Conservation (phyloP, 2,329 filamentous ascomycete genomes). For the Arthrobotrys megalospora region DNA sequence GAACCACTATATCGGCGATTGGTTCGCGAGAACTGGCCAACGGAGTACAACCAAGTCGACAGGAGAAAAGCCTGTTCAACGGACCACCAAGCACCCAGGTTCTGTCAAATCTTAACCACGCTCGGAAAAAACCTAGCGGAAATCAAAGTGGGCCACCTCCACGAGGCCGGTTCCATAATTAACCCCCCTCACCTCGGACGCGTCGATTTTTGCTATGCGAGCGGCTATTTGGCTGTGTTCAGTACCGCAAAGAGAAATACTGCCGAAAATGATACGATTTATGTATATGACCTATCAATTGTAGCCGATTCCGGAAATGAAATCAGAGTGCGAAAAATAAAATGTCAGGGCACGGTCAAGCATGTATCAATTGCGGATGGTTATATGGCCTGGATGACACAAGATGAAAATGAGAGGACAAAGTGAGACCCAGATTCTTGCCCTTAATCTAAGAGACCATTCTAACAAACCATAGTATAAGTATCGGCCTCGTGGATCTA, state of each 20-base stretch:
- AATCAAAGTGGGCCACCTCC: slow-evolving; percentile 4
- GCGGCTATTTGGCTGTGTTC: slow-evolving; percentile 14
- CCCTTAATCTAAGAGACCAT: not conserved
- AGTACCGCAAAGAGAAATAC: not conserved
- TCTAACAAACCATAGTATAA: slow-evolving; percentile 7
- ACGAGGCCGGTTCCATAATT: slow-evolving; percentile 10
- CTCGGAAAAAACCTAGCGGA: not conserved
- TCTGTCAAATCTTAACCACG: slow-evolving; percentile 3
- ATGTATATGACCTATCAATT: slow-evolving; percentile 18
- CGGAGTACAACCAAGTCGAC: not conserved
- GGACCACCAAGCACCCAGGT: not conserved
- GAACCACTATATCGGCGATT: slow-evolving; percentile 17
- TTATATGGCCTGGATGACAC: slow-evolving; percentile 15
- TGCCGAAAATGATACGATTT: not conserved
- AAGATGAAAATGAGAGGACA: not conserved
- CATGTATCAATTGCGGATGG: slow-evolving; percentile 16
- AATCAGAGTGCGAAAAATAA: not conserved
- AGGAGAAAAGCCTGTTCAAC: not conserved
- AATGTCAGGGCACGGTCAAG: not conserved
- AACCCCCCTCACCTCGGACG: not conserved
- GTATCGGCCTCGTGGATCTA: not conserved
- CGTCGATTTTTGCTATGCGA: slow-evolving; percentile 2
- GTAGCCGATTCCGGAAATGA: not conserved
- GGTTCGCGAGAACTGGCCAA: slow-evolving; percentile 14
- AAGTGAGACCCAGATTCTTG: not conserved